Base-by-base conservation (phyloP, 2,329 filamentous ascomycete genomes). In the Colletotrichum coccodes region DNA sequence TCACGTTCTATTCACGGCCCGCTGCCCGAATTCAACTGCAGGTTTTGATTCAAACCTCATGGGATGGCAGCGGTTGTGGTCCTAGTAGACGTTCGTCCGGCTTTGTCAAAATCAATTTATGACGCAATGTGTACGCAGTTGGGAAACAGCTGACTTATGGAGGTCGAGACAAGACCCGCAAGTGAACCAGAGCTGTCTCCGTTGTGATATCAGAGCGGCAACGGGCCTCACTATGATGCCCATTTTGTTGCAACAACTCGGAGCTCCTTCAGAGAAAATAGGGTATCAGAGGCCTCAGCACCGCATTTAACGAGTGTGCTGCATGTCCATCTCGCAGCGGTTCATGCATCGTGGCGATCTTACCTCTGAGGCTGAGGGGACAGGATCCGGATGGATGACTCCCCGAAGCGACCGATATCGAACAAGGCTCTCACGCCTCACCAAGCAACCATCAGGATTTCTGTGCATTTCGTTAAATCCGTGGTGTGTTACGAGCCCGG, bases 321-420 rank as follows among this genome's bases (percentile, higher is more conserved):
- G 64, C 49, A 54, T 38, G 57, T 4, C 54, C 49, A 65, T 40
- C 61, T 65, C 52, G 54, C 47, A 70, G 67, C 30, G 46, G 57
- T 68, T 70, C 63, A 68, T 70, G 67, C 67, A 58, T 9, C 58
- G n/a, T 62, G 57, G 57, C 54, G 63, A 57, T 63, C 63, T 36
- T 40, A 28, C 34, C 46, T 38, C 47, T 36, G 36, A 32, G 57
- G 57, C 63, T 58, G 36, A 57, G 54, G 23, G 28, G 30, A 28
- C 14, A 28, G 42, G 16, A 59, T 18, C 11, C 32, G 34, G 28
- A 23, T 14, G 28, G 38, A 21, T n/a, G 36, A 54, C 59, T 62
- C 21, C 8, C 36, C 21, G 38, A 46, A 62, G 59, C 34, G 34
- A 32, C 12, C 18, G 32, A 8, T 26, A 44, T 26, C n/a, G 18